Conservation (phyloP, 352 stramenopile species). For the Phytopythium ostracodes region DNA sequence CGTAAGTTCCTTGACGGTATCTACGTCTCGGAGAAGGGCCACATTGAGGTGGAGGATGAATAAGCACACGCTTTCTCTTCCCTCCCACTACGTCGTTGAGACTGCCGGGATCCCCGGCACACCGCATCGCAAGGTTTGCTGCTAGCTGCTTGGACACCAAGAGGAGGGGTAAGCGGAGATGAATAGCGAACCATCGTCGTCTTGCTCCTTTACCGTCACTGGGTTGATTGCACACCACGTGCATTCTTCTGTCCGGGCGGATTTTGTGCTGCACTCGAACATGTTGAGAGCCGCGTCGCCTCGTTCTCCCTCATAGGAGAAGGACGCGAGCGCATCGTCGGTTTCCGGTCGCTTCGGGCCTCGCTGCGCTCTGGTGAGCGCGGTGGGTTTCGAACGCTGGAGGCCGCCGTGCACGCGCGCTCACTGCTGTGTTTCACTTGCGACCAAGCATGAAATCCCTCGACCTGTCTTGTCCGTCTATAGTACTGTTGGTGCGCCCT, state of each 20-base stretch:
- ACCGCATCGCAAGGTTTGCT: conserved; percentile 25
- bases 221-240: conserved; percentile 78
- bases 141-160: conserved; percentile 9
- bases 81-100: too few relatives aligned
- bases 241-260: conserved; percentile 90
- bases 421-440: conserved; percentile 9
- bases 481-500: too few relatives aligned
- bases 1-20: conserved; percentile 99
- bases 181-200: conserved; percentile 40
- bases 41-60: conserved; percentile 65
- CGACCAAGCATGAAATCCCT: conserved; percentile 48
- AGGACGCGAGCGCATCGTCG: not conserved
- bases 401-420: not conserved
- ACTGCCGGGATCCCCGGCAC: not conserved
- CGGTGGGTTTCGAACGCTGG: not conserved
- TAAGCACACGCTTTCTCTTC: conserved; percentile 31
- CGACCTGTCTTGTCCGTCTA: not conserved
- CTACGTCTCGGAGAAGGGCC: conserved; percentile 98
- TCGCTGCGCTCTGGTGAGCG: not conserved
- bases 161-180: conserved; percentile 28
- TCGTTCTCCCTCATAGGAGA: not conserved
- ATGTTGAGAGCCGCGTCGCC: conserved; percentile 13
- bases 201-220: conserved; percentile 76
- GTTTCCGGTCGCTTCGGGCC: not conserved
- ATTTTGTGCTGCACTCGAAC: conserved; percentile 66